A percentile compares a stretch with the other conserved stretches of the same genome.
Conservation (phyloP, 495 filamentous ascomycete genomes). For the Aspergillus haitiensis region DNA sequence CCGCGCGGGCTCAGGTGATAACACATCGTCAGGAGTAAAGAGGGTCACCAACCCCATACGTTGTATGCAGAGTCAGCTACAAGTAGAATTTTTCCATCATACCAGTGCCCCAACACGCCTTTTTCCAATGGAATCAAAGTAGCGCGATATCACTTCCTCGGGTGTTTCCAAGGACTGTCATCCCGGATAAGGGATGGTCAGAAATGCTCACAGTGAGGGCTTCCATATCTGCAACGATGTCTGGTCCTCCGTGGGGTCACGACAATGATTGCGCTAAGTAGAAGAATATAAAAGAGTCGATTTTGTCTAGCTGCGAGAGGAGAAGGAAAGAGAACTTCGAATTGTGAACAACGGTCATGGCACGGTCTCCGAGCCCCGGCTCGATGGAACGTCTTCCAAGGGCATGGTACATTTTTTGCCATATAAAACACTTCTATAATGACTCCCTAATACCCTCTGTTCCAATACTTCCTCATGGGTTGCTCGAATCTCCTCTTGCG, state of each 20-base stretch:
- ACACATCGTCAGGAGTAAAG: too few species aligned
- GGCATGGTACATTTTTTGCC: not conserved
- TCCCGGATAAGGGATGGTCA: not conserved
- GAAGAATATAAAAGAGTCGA: not conserved
- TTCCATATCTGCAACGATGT: not conserved
- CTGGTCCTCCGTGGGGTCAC: not conserved
- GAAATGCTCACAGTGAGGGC: not conserved
- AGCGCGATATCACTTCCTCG: conserved; percentile 2
- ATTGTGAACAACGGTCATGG: not conserved
- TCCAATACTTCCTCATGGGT: not conserved
- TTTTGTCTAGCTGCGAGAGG: not conserved
- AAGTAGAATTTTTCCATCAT: not conserved
- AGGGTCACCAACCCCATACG: not conserved
- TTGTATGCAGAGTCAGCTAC: not conserved
- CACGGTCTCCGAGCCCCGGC: not conserved
- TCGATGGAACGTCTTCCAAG: not conserved
- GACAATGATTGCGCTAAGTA: not conserved
- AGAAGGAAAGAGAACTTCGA: conserved; percentile 4
- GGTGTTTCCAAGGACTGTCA: not conserved
- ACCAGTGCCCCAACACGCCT: conserved; percentile 1
- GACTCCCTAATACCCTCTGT: not conserved
- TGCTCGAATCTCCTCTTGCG: not conserved
- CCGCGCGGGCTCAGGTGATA: too few species aligned
- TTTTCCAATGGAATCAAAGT: not conserved
- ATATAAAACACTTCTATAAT: not conserved